Conservation (phyloP, 2,329 filamentous ascomycete genomes). For the Pezicula neosporulosa region DNA sequence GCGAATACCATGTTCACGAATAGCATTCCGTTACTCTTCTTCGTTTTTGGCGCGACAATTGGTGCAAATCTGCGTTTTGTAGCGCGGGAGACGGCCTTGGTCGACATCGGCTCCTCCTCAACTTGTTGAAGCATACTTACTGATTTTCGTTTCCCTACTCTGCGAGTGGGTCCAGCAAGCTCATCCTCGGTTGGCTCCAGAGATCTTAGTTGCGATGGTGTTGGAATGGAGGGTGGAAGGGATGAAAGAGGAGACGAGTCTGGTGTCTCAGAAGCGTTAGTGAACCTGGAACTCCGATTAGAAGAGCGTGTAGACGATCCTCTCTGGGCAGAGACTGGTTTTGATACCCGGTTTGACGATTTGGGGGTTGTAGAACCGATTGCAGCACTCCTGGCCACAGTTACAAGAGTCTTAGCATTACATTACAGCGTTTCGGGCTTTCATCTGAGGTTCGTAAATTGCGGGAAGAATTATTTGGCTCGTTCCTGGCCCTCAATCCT, state of each 20-base stretch:
- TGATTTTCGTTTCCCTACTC: conserved; percentile 20
- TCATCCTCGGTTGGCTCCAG: background rate
- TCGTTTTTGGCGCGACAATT: background rate
- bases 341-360: background rate
- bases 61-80: background rate
- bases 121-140: background rate
- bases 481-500: conserved; percentile 4
- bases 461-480: conserved; percentile 8
- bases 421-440: background rate
- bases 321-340: background rate
- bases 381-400: background rate
- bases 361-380: background rate
- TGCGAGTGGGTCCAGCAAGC: background rate
- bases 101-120: background rate
- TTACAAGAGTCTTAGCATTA: background rate
- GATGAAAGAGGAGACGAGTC: background rate
- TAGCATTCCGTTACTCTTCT: conserved; percentile 30
- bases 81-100: background rate
- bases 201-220: background rate
- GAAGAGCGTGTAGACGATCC: conserved; percentile 10
- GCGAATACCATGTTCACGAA: conserved; percentile 87
- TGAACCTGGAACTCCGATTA: conserved; percentile 14
- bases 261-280: background rate
- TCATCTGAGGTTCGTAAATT: conserved; percentile 1
- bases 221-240: background rate